Evolutionary conservation across 2,329 filamentous ascomycete genomes (phyloP).

Genomic region (Ophiostoma himal-ulmi): DNA sequence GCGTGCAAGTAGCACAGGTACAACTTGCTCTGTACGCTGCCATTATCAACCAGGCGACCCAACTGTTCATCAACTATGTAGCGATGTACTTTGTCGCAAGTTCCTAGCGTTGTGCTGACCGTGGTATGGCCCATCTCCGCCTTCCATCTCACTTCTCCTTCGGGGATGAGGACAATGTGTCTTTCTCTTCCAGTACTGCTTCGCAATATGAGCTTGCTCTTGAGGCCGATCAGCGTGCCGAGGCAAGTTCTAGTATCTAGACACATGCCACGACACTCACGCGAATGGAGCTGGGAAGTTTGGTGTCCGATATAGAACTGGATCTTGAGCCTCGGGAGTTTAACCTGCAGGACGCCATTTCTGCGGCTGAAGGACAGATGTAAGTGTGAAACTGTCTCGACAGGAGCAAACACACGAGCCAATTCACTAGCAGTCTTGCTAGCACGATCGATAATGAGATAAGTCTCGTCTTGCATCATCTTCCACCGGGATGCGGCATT

Average conservation of each 20-base stretch:
- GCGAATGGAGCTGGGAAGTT: constrained; percentile 36
- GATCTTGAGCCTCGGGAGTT: constrained; percentile 44
- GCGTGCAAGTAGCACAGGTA: constrained; percentile 49
- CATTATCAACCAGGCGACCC: constrained; percentile 46
- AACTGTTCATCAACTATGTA: constrained; percentile 48
- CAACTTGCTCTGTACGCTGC: constrained; percentile 47
- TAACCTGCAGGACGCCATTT: constrained; percentile 33
- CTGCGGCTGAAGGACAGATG: background rate
- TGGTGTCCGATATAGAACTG: constrained; percentile 39
- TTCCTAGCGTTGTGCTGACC: constrained; percentile 28
- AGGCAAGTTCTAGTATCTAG: constrained; percentile 44
- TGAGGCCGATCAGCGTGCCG: constrained; percentile 45
- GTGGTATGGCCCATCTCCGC: background rate
- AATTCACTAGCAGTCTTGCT: background rate
- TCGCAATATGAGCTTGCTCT: constrained; percentile 44
- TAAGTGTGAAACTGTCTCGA: background rate
- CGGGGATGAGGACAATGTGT: constrained; percentile 10
- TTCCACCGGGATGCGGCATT: background rate
- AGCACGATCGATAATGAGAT: constrained; percentile 35
- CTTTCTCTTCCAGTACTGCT: background rate
- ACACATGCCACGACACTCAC: constrained; percentile 45
- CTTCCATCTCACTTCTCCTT: background rate
- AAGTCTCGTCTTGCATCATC: background rate
- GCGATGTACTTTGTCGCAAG: constrained; percentile 31
- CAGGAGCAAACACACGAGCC: background rate